A percentile compares a stretch with the other conserved stretches of the same genome.
Conservation (phyloP, 768 basidiomycete species). For the Neoboletus subvelutipes region DNA sequence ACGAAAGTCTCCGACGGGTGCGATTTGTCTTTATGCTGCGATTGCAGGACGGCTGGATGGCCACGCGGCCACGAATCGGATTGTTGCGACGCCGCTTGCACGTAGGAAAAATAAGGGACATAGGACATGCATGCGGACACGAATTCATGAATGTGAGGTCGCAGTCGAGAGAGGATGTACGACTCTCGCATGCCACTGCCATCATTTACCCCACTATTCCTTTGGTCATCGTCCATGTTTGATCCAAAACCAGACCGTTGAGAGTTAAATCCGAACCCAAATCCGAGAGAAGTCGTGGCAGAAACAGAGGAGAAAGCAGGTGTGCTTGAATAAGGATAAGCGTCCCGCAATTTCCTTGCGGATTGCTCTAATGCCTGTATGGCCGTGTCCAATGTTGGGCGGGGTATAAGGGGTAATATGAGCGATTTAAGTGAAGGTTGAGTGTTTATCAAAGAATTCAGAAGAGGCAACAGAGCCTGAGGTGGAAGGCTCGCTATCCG, state of each 20-base stretch:
- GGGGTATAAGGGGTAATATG: constrained; percentile 76
- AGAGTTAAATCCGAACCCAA: constrained; percentile 25
- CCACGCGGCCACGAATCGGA: constrained; percentile 35
- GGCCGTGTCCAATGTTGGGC: constrained; percentile 78
- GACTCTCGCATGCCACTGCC: constrained; percentile 73
- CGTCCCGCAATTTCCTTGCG: constrained; percentile 72
- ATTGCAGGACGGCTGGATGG: constrained; percentile 45
- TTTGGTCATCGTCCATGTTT: constrained; percentile 29
- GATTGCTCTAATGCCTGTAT: constrained; percentile 65
- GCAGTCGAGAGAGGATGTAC: constrained; percentile 72
- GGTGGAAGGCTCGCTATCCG: constrained; percentile 72
- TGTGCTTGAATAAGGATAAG: constrained; percentile 75
- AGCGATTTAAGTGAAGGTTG: constrained; percentile 72
- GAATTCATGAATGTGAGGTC: constrained; percentile 75
- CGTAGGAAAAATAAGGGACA: constrained; percentile 79
- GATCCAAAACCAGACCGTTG: constrained; percentile 34
- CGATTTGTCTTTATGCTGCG: constrained; percentile 59
- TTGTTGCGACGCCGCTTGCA: constrained; percentile 25
- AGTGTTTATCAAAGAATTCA: constrained; percentile 62
- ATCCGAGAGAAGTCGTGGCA: constrained; percentile 36
- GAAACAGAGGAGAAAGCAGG: constrained; percentile 32
- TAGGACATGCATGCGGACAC: constrained; percentile 77
- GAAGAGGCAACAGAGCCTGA: constrained; percentile 70
- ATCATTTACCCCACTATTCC: constrained; percentile 22
- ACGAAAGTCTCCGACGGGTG: constrained; percentile 75